A percentile compares a stretch with the other conserved stretches of the same genome.
Conservation (phyloP, 192 early-diverging fungal genomes). For the Mortierella claussenii region DNA sequence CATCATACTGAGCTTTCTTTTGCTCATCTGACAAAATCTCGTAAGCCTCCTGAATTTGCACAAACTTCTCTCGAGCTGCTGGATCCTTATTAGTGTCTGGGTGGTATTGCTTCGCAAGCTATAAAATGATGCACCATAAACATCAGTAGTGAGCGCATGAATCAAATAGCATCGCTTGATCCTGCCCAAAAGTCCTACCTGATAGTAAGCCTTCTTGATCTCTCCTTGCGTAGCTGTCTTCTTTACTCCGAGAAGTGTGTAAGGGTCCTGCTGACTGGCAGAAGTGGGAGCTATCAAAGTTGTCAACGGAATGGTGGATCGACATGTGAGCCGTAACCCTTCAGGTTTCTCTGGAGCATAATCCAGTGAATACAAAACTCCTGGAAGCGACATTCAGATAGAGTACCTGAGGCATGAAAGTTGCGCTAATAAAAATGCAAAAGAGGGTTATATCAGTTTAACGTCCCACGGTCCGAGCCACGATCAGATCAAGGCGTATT, state of each 20-base stretch:
- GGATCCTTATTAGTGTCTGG: constrained; percentile 97
- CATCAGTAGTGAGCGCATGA: no score
- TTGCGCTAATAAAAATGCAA: constrained; percentile 13
- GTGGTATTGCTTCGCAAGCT: constrained; percentile 97
- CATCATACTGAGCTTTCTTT: constrained; percentile 93
- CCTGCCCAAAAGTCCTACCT: constrained; percentile 55
- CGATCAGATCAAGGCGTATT: constrained; percentile 1
- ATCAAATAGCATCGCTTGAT: not conserved
- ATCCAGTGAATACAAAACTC: no score
- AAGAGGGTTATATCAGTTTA: no score
- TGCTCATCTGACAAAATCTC: constrained; percentile 93
- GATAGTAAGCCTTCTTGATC: constrained; percentile 98
- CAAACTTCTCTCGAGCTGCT: constrained; percentile 94
- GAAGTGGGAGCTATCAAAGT: constrained; percentile 18
- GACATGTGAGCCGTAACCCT: not conserved
- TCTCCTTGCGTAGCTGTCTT: constrained; percentile 83
- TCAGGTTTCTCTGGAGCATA: no score
- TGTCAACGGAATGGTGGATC: not conserved
- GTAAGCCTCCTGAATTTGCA: constrained; percentile 98
- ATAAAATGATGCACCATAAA: no score
- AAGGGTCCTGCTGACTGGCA: constrained; percentile 75
- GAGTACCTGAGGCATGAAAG: constrained; percentile 50
- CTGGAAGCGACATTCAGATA: no score
- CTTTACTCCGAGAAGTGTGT: constrained; percentile 85
- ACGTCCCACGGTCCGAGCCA: not conserved